Evolutionary conservation across 371 early-diverging fungal genomes (phyloP).

Genomic region (Umbelopsis sp.): DNA sequence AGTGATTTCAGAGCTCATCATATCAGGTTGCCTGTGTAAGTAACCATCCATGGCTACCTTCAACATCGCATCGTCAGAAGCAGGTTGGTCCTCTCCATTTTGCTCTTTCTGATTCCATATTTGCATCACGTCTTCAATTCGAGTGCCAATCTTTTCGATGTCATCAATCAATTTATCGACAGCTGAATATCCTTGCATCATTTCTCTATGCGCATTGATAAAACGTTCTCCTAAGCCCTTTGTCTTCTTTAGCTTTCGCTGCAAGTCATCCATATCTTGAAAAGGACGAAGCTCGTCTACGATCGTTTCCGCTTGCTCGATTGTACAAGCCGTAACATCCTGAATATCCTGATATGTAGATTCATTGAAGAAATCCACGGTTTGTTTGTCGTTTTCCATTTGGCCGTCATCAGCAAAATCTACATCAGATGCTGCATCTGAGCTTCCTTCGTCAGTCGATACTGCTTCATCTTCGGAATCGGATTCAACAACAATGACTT

Average conservation of each 20-base stretch:
- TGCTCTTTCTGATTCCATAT: slow-evolving; percentile 50
- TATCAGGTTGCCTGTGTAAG: slow-evolving; percentile 58
- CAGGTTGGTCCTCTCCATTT: neutral
- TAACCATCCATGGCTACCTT: slow-evolving; percentile 48
- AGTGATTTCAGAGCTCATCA: slow-evolving; percentile 53
- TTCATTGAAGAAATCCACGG: slow-evolving; percentile 70
- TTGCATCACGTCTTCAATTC: slow-evolving; percentile 50
- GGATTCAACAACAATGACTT: neutral
- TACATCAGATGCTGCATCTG: slow-evolving; percentile 25
- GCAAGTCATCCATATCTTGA: slow-evolving; percentile 54
- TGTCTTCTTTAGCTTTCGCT: slow-evolving; percentile 53
- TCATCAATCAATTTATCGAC: slow-evolving; percentile 75
- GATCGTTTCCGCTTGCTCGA: slow-evolving; percentile 62
- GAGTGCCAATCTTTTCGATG: slow-evolving; percentile 61
- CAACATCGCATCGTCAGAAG: neutral
- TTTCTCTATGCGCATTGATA: slow-evolving; percentile 64
- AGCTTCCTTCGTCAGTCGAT: slow-evolving; percentile 20
- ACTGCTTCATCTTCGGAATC: neutral
- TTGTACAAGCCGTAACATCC: slow-evolving; percentile 67
- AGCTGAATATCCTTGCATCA: slow-evolving; percentile 70
- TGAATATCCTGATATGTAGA: slow-evolving; percentile 60
- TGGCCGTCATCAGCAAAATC: slow-evolving; percentile 24
- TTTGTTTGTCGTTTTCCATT: slow-evolving; percentile 28
- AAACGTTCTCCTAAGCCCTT: slow-evolving; percentile 63
- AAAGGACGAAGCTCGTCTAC: slow-evolving; percentile 65